A percentile compares a stretch with the other conserved stretches of the same genome.
Evolutionary conservation across 345 rosid genomes (phyloP).

Genomic region (Citrus unshiu): DNA sequence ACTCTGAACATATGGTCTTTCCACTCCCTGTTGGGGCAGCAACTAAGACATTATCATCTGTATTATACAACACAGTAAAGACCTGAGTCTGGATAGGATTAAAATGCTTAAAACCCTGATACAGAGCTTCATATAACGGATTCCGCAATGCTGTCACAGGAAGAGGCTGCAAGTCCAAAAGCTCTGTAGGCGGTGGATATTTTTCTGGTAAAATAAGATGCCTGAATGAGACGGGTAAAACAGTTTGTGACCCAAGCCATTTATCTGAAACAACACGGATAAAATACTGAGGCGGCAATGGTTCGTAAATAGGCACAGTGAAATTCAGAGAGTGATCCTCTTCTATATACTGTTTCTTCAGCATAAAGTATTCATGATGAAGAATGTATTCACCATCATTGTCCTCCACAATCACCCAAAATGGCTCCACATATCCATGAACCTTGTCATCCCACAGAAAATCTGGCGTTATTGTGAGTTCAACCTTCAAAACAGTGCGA

Average conservation of each 20-base stretch:
- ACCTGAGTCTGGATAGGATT: slow-evolving; percentile 99
- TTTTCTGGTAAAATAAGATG: slow-evolving; percentile 97
- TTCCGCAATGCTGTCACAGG: slow-evolving; percentile 94
- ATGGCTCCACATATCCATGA: slow-evolving; percentile 94
- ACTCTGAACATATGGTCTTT: slow-evolving; percentile 94
- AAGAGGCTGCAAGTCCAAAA: slow-evolving; percentile 88
- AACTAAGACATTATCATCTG: slow-evolving; percentile 88
- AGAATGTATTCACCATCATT: slow-evolving; percentile 87
- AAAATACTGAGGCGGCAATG: slow-evolving; percentile 92
- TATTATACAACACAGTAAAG: slow-evolving; percentile 80
- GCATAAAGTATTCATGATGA: slow-evolving; percentile 91
- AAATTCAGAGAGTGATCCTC: slow-evolving; percentile 87
- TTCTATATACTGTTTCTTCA: slow-evolving; percentile 82
- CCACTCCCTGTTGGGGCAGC: slow-evolving; percentile 99
- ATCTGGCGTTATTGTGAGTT: slow-evolving; percentile 90
- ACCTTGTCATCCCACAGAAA: slow-evolving; percentile 94
- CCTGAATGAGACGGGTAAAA: slow-evolving; percentile 87
- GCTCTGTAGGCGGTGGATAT: slow-evolving; percentile 98
- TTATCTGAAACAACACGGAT: slow-evolving; percentile 90
- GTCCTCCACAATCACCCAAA: slow-evolving; percentile 96
- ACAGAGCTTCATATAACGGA: slow-evolving; percentile 81
- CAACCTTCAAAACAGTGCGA: slow-evolving; percentile 77
- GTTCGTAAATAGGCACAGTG: slow-evolving; percentile 92
- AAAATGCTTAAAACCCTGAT: slow-evolving; percentile 86
- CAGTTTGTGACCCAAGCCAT: slow-evolving; percentile 91